phyloP scores from a whole-genome alignment of 1,284 basidiomycete species.

The Ustilago lituana region DNA sequence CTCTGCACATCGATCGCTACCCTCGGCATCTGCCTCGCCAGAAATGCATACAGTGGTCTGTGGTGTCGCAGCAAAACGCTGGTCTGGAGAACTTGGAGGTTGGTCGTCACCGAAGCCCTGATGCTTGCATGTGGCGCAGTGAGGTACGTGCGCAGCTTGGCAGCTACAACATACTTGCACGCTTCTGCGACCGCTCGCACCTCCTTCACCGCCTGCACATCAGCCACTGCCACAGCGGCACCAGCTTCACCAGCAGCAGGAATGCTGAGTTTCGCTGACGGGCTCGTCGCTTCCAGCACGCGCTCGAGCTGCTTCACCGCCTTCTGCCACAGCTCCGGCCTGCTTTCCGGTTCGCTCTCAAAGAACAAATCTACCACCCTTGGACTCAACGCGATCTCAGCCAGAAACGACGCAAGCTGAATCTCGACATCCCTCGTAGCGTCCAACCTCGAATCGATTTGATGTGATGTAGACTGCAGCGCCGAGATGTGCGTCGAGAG shows the following conservation, averaged over 20 bases:
- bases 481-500: conserved; percentile 96
- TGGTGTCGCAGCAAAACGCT: conserved; percentile 80
- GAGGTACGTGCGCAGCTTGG: conserved; percentile 88
- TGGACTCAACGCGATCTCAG: conserved; percentile 84
- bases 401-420: conserved; percentile 81
- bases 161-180: conserved; percentile 80
- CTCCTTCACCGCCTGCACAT: conserved; percentile 77
- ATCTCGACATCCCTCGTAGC: conserved; percentile 85
- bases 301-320: conserved; percentile 82
- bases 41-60: conserved; percentile 80
- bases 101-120: conserved; percentile 83
- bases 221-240: not conserved
- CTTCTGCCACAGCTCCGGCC: conserved; percentile 75
- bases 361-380: conserved; percentile 80
- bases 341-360: conserved; percentile 75
- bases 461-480: conserved; percentile 85
- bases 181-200: conserved; percentile 84
- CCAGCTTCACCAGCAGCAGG: not conserved
- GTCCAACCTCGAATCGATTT: conserved; percentile 85
- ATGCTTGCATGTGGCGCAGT: conserved; percentile 83
- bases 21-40: conserved; percentile 81
- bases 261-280: conserved; percentile 69
- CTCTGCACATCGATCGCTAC: conserved; percentile 90
- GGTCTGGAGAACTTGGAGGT: conserved; percentile 91
- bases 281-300: conserved; percentile 74